A percentile compares a stretch with the other conserved stretches of the same genome.
Conservation (phyloP, 805 yeast genomes). For the Grigorovia transvaalensis region DNA sequence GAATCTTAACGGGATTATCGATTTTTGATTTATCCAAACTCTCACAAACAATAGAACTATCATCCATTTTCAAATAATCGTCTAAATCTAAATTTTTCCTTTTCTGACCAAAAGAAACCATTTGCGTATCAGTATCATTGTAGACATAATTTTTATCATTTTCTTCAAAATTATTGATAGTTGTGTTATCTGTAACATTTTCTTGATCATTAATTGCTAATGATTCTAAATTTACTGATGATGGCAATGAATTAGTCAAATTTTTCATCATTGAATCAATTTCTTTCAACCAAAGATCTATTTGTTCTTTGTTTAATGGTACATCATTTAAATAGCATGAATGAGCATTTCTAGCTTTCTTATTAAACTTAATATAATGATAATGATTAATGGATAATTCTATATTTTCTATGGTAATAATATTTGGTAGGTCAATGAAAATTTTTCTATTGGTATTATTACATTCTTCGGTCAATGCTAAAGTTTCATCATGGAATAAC, state of each 20-base stretch:
- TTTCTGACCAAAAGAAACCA: constrained; percentile 8
- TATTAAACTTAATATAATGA: constrained; percentile 13
- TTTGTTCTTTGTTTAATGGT: constrained; percentile 12
- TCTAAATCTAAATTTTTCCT: constrained; percentile 16
- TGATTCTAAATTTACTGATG: constrained; percentile 13
- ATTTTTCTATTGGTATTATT: constrained; percentile 5
- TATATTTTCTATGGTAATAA: constrained; percentile 8
- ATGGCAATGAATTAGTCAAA: constrained; percentile 4
- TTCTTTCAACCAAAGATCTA: constrained; percentile 15
- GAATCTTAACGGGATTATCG: constrained; percentile 10
- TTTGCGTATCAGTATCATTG: constrained; percentile 10
- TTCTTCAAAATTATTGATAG: background rate
- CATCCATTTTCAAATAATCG: constrained; percentile 11
- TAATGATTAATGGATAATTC: constrained; percentile 4
- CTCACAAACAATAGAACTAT: constrained; percentile 12
- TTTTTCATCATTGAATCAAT: constrained; percentile 1
- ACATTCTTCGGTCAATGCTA: background rate
- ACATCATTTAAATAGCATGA: constrained; percentile 14
- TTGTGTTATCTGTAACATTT: background rate
- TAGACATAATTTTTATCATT: background rate
- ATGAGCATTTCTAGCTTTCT: constrained; percentile 11
- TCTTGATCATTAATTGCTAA: constrained; percentile 8
- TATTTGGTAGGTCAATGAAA: constrained; percentile 16
- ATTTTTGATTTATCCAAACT: constrained; percentile 5
- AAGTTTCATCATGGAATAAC: constrained; percentile 11